A percentile compares a stretch with the other conserved stretches of the same genome.
These are phyloP conservation scores for Pisolithus thermaeus DNA, from an alignment of 1,284 basidiomycete genomes.

Conservation along the genomic window DNA sequence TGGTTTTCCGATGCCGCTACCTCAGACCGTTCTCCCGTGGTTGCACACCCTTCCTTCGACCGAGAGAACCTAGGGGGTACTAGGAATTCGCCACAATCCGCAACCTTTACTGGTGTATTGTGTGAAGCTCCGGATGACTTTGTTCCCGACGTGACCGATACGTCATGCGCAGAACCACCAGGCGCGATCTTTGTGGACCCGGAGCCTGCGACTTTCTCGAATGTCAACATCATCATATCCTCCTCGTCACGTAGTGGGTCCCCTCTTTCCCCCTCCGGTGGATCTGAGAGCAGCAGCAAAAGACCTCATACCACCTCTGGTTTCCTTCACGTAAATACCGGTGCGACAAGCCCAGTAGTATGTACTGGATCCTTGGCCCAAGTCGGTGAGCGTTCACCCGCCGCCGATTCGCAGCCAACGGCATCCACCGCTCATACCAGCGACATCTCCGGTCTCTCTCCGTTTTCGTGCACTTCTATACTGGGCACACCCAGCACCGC, in stretches of 20 bases:
- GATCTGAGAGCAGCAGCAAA: slow-evolving; percentile 22
- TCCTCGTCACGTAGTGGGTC: slow-evolving; percentile 27
- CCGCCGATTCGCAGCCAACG: slow-evolving; percentile 22
- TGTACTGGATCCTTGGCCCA: slow-evolving; percentile 12
- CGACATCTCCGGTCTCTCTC: slow-evolving; percentile 17
- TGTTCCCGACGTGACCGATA: slow-evolving; percentile 13
- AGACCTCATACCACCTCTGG: slow-evolving; percentile 17
- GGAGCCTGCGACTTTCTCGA: slow-evolving; percentile 20
- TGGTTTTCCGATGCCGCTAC: slow-evolving; percentile 14
- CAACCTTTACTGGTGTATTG: slow-evolving; percentile 21
- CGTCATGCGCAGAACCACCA: slow-evolving; percentile 12
- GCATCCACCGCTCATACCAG: slow-evolving; percentile 22
- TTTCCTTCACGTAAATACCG: slow-evolving; percentile 23
- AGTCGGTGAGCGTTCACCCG: slow-evolving; percentile 20
- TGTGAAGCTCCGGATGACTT: slow-evolving; percentile 28
- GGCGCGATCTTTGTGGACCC: slow-evolving; percentile 3
- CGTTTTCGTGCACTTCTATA: slow-evolving; percentile 24
- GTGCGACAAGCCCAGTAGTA: slow-evolving; percentile 18
- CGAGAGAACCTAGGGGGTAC: not conserved
- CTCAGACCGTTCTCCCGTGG: slow-evolving; percentile 12
- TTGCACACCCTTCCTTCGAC: not conserved
- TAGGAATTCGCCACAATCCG: slow-evolving; percentile 19
- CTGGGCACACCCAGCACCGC: slow-evolving; percentile 23
- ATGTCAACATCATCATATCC: slow-evolving; percentile 24
- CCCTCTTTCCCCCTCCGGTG: slow-evolving; percentile 22